These are phyloP conservation scores for Cutaneotrichosporon cyanovorans DNA, from an alignment of 1,284 basidiomycete genomes.

Conservation along the genomic window DNA sequence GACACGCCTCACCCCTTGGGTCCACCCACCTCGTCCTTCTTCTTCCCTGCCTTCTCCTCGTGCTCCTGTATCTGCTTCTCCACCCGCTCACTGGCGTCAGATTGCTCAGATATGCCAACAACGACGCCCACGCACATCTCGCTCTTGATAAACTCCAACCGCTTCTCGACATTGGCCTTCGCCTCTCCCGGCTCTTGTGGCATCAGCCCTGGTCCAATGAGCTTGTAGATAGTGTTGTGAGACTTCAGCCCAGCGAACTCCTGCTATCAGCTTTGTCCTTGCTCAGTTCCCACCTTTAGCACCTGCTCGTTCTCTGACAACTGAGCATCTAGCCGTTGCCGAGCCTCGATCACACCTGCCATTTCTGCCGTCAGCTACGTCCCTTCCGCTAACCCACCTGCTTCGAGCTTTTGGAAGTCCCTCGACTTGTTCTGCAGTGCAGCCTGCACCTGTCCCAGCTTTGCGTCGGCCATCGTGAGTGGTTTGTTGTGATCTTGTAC, in stretches of 20 bases:
- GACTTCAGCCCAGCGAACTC: slow-evolving; percentile 72
- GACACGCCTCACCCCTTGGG: not conserved
- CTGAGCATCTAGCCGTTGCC: slow-evolving; percentile 79
- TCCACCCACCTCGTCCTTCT: slow-evolving; percentile 63
- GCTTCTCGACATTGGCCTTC: slow-evolving; percentile 79
- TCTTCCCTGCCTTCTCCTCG: slow-evolving; percentile 64
- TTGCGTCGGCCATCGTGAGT: slow-evolving; percentile 27
- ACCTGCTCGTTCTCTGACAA: slow-evolving; percentile 86
- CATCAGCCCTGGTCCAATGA: slow-evolving; percentile 83
- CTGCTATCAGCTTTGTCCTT: slow-evolving; percentile 47
- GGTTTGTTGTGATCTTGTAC: not conserved
- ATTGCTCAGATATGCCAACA: no score
- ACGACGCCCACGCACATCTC: slow-evolving; percentile 89
- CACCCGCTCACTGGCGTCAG: slow-evolving; percentile 60
- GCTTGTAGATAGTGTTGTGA: slow-evolving; percentile 81
- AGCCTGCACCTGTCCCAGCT: slow-evolving; percentile 32
- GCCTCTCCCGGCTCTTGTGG: slow-evolving; percentile 86
- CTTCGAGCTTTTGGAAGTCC: slow-evolving; percentile 73
- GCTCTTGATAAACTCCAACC: slow-evolving; percentile 78
- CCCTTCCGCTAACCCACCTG: slow-evolving; percentile 34
- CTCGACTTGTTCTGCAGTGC: slow-evolving; percentile 57
- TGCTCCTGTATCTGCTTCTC: slow-evolving; percentile 71
- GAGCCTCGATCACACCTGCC: slow-evolving; percentile 62
- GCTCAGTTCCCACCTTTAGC: slow-evolving; percentile 58
- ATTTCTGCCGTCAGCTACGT: slow-evolving; percentile 50